Base-by-base conservation (phyloP, 352 stramenopile genomes). In the Phytopythium vexans region DNA sequence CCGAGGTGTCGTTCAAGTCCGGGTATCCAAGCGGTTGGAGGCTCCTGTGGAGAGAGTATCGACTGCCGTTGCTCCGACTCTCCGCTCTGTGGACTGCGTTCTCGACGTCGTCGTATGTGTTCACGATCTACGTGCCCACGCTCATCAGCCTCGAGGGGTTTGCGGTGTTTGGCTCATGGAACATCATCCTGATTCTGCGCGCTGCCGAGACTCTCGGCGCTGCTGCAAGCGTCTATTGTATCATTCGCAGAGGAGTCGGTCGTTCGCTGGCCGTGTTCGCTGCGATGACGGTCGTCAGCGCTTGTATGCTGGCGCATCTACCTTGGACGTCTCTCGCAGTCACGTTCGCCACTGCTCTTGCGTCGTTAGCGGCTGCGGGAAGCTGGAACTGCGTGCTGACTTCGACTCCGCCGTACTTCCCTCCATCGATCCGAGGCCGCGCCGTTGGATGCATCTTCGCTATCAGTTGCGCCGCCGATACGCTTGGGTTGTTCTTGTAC, bases 81-180 rank as follows among this genome's bases (percentile, higher is more conserved):
- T 35, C 34, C 3, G 16, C 15, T 9, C 35, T 43, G 2, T 36
- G 37, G 46, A 21, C 36, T 15, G 46, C n/a, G 15, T 16, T 52
- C 8, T 52, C 46, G 34, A 52, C 36, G n/a, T 40, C 35, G 14
- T 21, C 46, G 8, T 52, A 52, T 37, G 46, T 52, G 15, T 52
- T 52, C 46, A 52, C 46, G 5, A 10, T 52, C 34, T 41, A 52
- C 34, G 21, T 52, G 7, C 46, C 46, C 7, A 52, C 46, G 4
- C 33, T 52, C 4, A n/a, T 52, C 7, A 52, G 46, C 16, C 34
- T 52, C 11, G 32, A 43, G 10, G 35, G 34, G 34, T 43, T 52
- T 21, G 42, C 34, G 11, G 34, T 42, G 15, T 43, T 52, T 35
- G 46, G 7, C 11, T 16, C 34, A 21, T 52, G 46, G 35, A 34